These are phyloP conservation scores for Pythium graminicola DNA, from an alignment of 352 stramenopile species.

Conservation along the genomic window DNA sequence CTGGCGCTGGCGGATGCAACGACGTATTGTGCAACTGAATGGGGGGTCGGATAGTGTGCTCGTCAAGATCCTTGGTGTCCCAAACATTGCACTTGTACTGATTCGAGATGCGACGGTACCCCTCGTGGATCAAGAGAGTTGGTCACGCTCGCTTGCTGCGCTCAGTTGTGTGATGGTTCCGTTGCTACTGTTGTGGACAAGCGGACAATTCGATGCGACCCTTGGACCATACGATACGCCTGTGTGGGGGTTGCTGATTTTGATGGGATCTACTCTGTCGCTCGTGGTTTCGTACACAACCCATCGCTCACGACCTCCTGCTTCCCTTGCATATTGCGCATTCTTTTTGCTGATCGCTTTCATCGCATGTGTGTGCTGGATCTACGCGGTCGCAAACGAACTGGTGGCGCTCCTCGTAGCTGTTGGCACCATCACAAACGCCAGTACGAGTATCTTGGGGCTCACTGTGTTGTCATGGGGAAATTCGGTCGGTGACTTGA, in stretches of 20 bases:
- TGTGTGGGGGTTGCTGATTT: slow-evolving; percentile 35
- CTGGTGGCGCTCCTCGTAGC: slow-evolving; percentile 76
- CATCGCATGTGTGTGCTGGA: slow-evolving; percentile 86
- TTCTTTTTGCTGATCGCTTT: slow-evolving; percentile 70
- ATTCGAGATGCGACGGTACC: slow-evolving; percentile 64
- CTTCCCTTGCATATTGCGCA: slow-evolving; percentile 35
- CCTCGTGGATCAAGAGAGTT: slow-evolving; percentile 57
- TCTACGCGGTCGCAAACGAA: slow-evolving; percentile 86
- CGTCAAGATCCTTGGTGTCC: slow-evolving; percentile 45
- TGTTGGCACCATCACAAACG: slow-evolving; percentile 65
- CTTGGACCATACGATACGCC: slow-evolving; percentile 27
- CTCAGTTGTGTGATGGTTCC: slow-evolving; percentile 80
- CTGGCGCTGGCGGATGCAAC: slow-evolving; percentile 61
- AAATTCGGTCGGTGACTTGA: slow-evolving; percentile 78
- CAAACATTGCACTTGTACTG: slow-evolving; percentile 42
- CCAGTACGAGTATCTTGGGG: slow-evolving; percentile 67
- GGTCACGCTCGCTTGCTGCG: slow-evolving; percentile 78
- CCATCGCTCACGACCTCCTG: slow-evolving; percentile 53
- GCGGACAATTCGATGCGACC: slow-evolving; percentile 22
- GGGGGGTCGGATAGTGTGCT: slow-evolving; percentile 34
- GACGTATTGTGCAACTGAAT: slow-evolving; percentile 39
- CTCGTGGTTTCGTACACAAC: slow-evolving; percentile 61
- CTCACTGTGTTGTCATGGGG: slow-evolving; percentile 80
- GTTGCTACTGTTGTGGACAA: slow-evolving; percentile 76
- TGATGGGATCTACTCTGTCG: slow-evolving; percentile 30